A percentile compares a stretch with the other conserved stretches of the same genome.
Evolutionary conservation across 371 early-diverging fungal genomes (phyloP).

Genomic region (Sporodiniella umbellata): DNA sequence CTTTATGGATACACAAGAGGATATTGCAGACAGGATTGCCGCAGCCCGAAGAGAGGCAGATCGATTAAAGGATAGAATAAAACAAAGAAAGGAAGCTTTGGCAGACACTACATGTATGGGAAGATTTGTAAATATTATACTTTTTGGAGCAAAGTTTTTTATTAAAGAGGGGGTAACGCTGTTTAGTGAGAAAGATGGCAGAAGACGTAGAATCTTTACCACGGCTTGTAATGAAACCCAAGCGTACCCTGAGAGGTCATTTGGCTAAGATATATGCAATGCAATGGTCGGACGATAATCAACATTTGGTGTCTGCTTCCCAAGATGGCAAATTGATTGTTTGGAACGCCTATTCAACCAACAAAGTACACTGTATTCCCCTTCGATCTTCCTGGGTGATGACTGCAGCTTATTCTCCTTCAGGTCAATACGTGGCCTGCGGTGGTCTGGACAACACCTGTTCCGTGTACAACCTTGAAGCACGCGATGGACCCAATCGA

Average conservation of each 20-base stretch:
- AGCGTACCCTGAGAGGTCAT: conserved; percentile 94
- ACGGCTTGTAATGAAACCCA: conserved; percentile 90
- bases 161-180: too few relatives aligned
- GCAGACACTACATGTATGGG: conserved; percentile 89
- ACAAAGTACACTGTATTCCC: conserved; percentile 97
- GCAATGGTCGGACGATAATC: conserved; percentile 95
- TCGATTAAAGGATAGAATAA: conserved; percentile 91
- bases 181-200: conserved; percentile 47
- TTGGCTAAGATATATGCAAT: conserved; percentile 98
- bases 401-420: conserved; percentile 97
- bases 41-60: conserved; percentile 94
- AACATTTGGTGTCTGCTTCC: conserved; percentile 93
- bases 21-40: conserved; percentile 89
- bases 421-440: conserved; percentile 95
- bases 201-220: conserved; percentile 81
- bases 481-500: conserved; percentile 88
- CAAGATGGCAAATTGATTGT: conserved; percentile 98
- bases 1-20: conserved; percentile 31
- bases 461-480: conserved; percentile 91
- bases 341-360: conserved; percentile 96
- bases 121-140: too few relatives aligned
- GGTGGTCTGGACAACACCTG: conserved; percentile 98
- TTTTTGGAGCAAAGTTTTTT: too few relatives aligned
- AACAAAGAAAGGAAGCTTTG: conserved; percentile 87
- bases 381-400: conserved; percentile 99